phyloP scores from a whole-genome alignment of 176 grass and related monocot genomes.

The Lolium perenne region DNA sequence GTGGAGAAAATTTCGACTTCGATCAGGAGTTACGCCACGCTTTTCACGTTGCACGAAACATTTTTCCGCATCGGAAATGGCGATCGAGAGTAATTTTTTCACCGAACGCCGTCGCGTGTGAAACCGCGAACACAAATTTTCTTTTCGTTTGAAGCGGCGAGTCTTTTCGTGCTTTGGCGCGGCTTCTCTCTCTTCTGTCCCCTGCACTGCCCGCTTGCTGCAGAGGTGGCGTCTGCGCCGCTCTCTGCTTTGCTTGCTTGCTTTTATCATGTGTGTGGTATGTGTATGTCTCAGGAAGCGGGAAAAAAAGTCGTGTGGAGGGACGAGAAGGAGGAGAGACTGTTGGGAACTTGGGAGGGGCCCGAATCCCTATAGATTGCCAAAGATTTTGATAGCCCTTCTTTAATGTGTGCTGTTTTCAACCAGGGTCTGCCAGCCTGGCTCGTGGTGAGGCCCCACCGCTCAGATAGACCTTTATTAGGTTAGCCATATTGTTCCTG shows the following conservation, averaged over 20 bases:
- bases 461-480: no score
- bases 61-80: no score
- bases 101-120: no score
- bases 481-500: no score
- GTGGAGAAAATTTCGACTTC: no score
- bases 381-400: conserved; percentile 15
- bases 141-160: neutral
- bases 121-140: neutral
- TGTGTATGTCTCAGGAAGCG: conserved; percentile 44
- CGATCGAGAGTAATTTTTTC: no score
- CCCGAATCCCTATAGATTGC: conserved; percentile 49
- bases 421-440: neutral
- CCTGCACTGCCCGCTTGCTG: neutral
- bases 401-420: conserved; percentile 22
- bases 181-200: conserved; percentile 15
- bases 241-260: conserved; percentile 13
- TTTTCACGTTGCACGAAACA: no score
- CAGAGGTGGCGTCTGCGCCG: conserved; percentile 10
- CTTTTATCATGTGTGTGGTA: conserved; percentile 51
- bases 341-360: conserved; percentile 16
- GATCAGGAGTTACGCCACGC: no score
- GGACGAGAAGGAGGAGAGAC: neutral
- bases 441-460: neutral
- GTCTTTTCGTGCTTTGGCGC: conserved; percentile 10
- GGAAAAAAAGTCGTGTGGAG: conserved; percentile 36